Conservation (phyloP, 768 basidiomycete species). For the Mycena indigotica region DNA sequence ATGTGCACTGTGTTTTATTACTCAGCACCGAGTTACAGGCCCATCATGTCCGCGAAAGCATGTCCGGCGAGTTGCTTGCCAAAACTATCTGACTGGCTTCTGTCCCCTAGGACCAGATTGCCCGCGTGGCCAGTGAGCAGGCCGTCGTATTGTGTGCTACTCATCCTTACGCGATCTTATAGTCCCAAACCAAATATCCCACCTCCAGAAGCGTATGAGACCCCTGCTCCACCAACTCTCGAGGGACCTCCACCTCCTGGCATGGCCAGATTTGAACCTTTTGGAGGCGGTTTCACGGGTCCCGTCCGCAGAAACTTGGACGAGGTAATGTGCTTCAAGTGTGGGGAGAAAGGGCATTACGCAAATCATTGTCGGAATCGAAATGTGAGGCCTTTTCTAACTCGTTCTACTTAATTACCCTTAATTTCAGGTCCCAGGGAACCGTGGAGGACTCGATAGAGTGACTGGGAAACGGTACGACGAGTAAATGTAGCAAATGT, state of each 20-base stretch:
- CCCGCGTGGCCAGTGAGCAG: constrained; percentile 86
- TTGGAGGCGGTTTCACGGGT: constrained; percentile 42
- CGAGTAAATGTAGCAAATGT: background rate
- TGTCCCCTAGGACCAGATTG: constrained; percentile 91
- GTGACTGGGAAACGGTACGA: background rate
- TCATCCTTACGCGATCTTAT: too few species aligned
- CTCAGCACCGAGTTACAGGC: constrained; percentile 45
- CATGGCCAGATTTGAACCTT: constrained; percentile 82
- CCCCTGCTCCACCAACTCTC: constrained; percentile 72
- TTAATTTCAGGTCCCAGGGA: constrained; percentile 65
- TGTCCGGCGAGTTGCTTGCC: constrained; percentile 87
- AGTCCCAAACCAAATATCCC: constrained; percentile 83
- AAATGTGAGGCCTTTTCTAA: constrained; percentile 44
- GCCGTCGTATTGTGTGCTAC: too few species aligned
- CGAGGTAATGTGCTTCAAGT: constrained; percentile 90
- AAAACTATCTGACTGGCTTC: constrained; percentile 88
- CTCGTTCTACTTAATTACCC: background rate
- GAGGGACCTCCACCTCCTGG: constrained; percentile 91
- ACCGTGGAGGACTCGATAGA: constrained; percentile 81
- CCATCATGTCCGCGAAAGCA: constrained; percentile 91
- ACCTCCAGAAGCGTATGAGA: constrained; percentile 71
- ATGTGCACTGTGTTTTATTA: too few species aligned
- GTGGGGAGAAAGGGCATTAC: constrained; percentile 92
- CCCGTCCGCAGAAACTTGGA: constrained; percentile 72
- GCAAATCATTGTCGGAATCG: constrained; percentile 91